phyloP scores from a whole-genome alignment of 805 yeast genomes.

The Starmerella kuoi region DNA sequence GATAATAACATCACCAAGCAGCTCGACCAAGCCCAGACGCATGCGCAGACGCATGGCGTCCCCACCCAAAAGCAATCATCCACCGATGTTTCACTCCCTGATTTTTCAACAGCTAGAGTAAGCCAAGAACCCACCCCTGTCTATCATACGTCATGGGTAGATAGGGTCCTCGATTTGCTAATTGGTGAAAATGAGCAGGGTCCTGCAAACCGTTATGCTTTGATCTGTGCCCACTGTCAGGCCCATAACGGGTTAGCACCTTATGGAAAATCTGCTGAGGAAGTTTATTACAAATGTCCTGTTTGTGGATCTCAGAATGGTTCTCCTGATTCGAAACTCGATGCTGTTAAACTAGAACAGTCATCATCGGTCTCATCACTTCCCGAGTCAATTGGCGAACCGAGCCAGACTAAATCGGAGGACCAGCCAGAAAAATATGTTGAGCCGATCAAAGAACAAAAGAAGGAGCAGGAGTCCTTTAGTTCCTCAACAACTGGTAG shows the following conservation, averaged over 20 bases:
- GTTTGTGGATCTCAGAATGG: slow-evolving; percentile 38
- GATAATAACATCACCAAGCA: background rate
- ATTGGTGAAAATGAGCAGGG: slow-evolving; percentile 55
- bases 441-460: too few species aligned
- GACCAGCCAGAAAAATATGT: too few species aligned
- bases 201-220: slow-evolving; percentile 51
- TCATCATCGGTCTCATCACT: too few species aligned
- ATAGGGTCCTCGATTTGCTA: slow-evolving; percentile 33
- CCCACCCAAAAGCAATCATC: background rate
- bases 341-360: too few species aligned
- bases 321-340: background rate
- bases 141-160: slow-evolving; percentile 29
- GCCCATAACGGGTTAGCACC: slow-evolving; percentile 75
- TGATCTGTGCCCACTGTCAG: slow-evolving; percentile 55
- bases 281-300: slow-evolving; percentile 51
- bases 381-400: too few species aligned
- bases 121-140: slow-evolving; percentile 4
- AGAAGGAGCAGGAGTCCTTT: too few species aligned
- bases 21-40: slow-evolving; percentile 16
- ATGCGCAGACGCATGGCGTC: slow-evolving; percentile 22
- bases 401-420: too few species aligned
- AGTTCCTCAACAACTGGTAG: too few species aligned
- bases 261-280: slow-evolving; percentile 43
- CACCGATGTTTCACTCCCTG: background rate
- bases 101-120: background rate